A percentile compares a stretch with the other conserved stretches of the same genome.
These are phyloP conservation scores for Daldinia vernicosa DNA, from an alignment of 495 filamentous ascomycete genomes.

Conservation along the genomic window DNA sequence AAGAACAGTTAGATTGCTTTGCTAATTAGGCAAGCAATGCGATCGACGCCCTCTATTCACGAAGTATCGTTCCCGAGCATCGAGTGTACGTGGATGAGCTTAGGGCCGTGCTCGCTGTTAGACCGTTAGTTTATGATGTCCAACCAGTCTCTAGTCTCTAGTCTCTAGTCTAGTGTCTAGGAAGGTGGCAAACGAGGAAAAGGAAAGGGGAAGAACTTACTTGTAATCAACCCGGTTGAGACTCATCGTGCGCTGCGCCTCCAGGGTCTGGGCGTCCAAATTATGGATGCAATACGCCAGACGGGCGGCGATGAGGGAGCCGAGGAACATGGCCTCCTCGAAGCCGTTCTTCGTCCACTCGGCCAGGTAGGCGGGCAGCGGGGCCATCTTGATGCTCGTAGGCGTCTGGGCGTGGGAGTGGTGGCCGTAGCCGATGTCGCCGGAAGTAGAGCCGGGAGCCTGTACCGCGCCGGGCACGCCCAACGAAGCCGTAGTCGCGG, in stretches of 20 bases:
- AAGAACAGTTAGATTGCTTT: neutral
- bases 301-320: constrained; percentile 79
- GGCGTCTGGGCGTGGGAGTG: constrained; percentile 92
- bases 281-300: constrained; percentile 70
- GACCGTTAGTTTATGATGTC: constrained; percentile 28
- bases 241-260: constrained; percentile 55
- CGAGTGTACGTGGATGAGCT: constrained; percentile 53
- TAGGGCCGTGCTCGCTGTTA: constrained; percentile 55
- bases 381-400: constrained; percentile 79
- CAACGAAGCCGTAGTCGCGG: constrained; percentile 79
- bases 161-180: too few relatives aligned
- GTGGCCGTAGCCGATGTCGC: constrained; percentile 49
- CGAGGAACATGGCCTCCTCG: constrained; percentile 82
- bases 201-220: constrained; percentile 44
- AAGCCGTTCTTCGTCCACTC: constrained; percentile 91
- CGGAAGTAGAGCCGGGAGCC: constrained; percentile 51
- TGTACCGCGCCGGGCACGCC: constrained; percentile 57
- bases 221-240: constrained; percentile 59
- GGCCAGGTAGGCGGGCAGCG: constrained; percentile 85
- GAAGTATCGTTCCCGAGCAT: constrained; percentile 45
- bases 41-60: neutral
- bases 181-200: neutral
- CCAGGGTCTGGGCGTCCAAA: constrained; percentile 51
- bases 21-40: neutral
- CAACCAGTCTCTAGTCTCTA: neutral